Evolutionary conservation across 2,329 filamentous ascomycete genomes (phyloP), one percentile per base, ranked within the genome.

Genomic region (Lachnellula arida): DNA sequence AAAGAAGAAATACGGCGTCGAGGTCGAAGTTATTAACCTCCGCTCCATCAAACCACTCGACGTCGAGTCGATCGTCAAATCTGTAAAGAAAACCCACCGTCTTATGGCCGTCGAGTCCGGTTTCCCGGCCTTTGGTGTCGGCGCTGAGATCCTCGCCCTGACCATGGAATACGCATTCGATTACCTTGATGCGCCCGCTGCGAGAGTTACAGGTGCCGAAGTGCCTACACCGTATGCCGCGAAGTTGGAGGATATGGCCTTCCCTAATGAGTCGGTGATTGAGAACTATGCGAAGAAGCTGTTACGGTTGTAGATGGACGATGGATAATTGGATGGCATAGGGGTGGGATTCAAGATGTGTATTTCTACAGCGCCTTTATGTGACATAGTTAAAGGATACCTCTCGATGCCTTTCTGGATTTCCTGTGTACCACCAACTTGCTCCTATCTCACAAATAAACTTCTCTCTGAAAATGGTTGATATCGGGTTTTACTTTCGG

Each of bases 111-210:
- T 99, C 66, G 93, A 97, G 78, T 97, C 91, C 55, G 94, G 93
- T 63, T 99, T 92, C 84, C 94, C 94, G 61, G 89, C 90, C 69
- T 99, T 92, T 72, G 94, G 94, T 73, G 91, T 99, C 65, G 84
- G 87, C 57, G 84, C 93, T 56, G 94, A 99, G 79, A 91, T 99
- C 68, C 84, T 99, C 62, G 94, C 94, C 58, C 80, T 97, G 59
- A 87, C 91, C 61, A 96, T 96, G 88, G 94, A 99, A 78, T 99
- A 97, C 75, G 92, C 85, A 62, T 99, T 97, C 72, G 94, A 99
- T 79, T 97, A 96, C 79, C 87, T 99, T 63, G 87, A 97, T 70
- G 91, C 91, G 55, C 94, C 94, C 48, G 94, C 91, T 60, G 88
- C 93, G 75, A 87, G 94, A 74, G 86, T 99, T 69, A 97, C 94